Conservation (phyloP, 495 filamentous ascomycete genomes). For the Aspergillus egyptiacus region DNA sequence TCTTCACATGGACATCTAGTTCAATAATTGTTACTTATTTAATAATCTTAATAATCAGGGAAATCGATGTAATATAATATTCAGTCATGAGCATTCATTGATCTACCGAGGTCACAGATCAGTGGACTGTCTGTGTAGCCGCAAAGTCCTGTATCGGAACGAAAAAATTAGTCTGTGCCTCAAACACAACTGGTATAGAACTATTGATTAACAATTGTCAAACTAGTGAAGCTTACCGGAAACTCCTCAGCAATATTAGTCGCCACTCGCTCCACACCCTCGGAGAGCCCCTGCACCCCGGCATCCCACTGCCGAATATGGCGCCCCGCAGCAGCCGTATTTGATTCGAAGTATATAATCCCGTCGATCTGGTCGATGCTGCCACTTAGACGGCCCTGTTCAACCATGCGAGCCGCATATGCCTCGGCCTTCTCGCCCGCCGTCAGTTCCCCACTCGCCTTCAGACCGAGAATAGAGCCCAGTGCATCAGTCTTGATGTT, state of each 20-base stretch:
- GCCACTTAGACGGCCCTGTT: conserved; percentile 79
- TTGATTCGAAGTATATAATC: conserved; percentile 73
- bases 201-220: not conserved
- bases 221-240: conserved; percentile 29
- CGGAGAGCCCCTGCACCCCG: conserved; percentile 76
- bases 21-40: too few species aligned
- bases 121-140: conserved; percentile 27
- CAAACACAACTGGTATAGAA: not conserved
- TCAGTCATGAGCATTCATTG: not conserved
- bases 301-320: conserved; percentile 83
- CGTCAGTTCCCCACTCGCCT: conserved; percentile 34
- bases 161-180: conserved; percentile 13
- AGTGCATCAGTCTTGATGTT: conserved; percentile 82
- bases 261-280: conserved; percentile 83
- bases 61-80: not conserved
- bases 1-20: too few species aligned
- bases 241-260: conserved; percentile 37
- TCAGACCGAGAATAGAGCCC: conserved; percentile 66
- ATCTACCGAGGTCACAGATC: not conserved
- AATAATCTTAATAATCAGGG: too few species aligned
- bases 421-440: conserved; percentile 80
- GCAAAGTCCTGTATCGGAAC: conserved; percentile 24
- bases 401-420: conserved; percentile 91
- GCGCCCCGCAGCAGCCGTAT: conserved; percentile 53
- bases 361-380: conserved; percentile 92